Base-by-base conservation (phyloP, 768 basidiomycete species). In the Tremella yokohamensis region DNA sequence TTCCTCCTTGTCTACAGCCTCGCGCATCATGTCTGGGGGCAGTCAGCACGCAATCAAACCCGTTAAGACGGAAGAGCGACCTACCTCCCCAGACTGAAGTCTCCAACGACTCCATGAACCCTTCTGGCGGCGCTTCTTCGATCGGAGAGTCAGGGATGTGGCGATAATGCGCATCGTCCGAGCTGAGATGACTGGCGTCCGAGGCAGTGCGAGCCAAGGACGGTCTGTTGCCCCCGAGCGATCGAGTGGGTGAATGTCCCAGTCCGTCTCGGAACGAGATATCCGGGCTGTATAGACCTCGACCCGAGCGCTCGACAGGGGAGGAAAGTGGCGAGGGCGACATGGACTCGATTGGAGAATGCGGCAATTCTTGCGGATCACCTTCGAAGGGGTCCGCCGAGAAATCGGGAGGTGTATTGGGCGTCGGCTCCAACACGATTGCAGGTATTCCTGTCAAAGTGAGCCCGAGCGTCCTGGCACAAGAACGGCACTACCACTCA, bases 401-500 rank as follows among this genome's bases (percentile, higher is more conserved):
- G 11, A 19, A 34, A 16, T 34, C 22, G 2, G 64, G 63, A 6
- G 72, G 68, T 8, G 69, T 60, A 8, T 57, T 51, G 6, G 67
- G 66, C 44, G 59, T 66, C 15, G 66, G 69, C 40, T 73, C 72
- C 1, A 73, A 62, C 2, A 73, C 69, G 47, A 73, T 73, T 1
- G 69, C 67, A 20, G 69, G 72, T 11, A 73, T 73, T 20, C 70
- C 66, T 63, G 47, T 18, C n/a, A 16, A 45, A 6, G 4, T 45
- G 29, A 11, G 29, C n/a, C n/a, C n/a, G n/a, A n/a, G n/a, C n/a
- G n/a, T n/a, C n/a, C n/a, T n/a, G n/a, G n/a, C n/a, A n/a, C n/a
- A n/a, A n/a, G n/a, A n/a, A n/a, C n/a, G n/a, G n/a, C n/a, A n/a
- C n/a, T n/a, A n/a, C n/a, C n/a, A n/a, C 44, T 49, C 44, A 56